phyloP scores from a whole-genome alignment of 1,139 yeast genomes.

The Suhomyces bokatorum region DNA sequence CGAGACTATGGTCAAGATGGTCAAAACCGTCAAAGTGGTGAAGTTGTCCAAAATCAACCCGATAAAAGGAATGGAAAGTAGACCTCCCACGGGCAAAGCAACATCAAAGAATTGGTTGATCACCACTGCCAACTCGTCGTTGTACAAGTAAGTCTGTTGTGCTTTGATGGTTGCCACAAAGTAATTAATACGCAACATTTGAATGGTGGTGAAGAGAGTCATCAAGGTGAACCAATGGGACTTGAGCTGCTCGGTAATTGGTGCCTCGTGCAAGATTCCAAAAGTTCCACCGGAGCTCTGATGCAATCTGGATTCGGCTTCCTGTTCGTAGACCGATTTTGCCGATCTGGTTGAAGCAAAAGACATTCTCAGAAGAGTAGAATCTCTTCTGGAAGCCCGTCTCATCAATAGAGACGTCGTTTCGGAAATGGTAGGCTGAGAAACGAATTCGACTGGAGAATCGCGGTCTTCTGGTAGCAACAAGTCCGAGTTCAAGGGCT shows the following conservation, averaged over 20 bases:
- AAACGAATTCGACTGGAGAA: conserved; percentile 11
- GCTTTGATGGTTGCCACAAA: conserved; percentile 85
- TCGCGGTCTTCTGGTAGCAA: conserved; percentile 39
- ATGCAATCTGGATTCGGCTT: conserved; percentile 57
- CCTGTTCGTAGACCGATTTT: conserved; percentile 65
- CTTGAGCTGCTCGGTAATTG: conserved; percentile 61
- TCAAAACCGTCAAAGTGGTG: conserved; percentile 59
- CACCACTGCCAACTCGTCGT: conserved; percentile 51
- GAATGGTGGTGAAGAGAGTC: conserved; percentile 77
- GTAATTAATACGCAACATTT: conserved; percentile 87
- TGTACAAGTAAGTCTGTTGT: conserved; percentile 70
- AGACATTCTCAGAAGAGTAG: conserved; percentile 37
- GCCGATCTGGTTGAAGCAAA: conserved; percentile 34
- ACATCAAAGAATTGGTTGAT: conserved; percentile 78
- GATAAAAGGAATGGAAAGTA: conserved; percentile 80
- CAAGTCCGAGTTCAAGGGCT: conserved; percentile 45
- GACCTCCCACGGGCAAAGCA: conserved; percentile 86
- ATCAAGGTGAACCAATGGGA: conserved; percentile 80
- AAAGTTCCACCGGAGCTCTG: conserved; percentile 71
- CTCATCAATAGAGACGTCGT: conserved; percentile 44
- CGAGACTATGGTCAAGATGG: conserved; percentile 54
- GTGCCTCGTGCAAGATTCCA: conserved; percentile 75
- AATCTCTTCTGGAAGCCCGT: conserved; percentile 40
- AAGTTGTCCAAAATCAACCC: conserved; percentile 79
- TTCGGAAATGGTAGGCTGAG: conserved; percentile 44